phyloP scores from a whole-genome alignment of 2,329 filamentous ascomycete genomes.

The Penicillium freii region DNA sequence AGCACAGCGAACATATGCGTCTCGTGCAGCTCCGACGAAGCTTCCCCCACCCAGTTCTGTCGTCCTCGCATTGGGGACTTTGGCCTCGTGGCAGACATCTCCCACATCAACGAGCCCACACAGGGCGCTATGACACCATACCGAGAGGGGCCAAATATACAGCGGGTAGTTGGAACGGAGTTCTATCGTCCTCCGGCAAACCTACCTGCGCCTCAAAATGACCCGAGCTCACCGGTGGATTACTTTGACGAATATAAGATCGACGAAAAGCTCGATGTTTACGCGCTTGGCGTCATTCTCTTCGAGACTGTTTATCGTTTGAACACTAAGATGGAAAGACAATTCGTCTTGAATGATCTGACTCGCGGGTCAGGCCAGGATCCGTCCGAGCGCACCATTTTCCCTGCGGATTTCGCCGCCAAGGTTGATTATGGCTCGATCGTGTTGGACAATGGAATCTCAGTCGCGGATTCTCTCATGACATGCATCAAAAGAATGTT shows the following conservation, averaged over 20 bases:
- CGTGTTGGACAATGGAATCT: slow-evolving; percentile 24
- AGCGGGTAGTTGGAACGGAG: slow-evolving; percentile 58
- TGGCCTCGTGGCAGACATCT: slow-evolving; percentile 60
- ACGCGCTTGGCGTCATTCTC: slow-evolving; percentile 60
- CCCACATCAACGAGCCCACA: slow-evolving; percentile 35
- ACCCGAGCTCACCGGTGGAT: background rate
- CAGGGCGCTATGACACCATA: slow-evolving; percentile 22
- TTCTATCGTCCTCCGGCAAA: slow-evolving; percentile 57
- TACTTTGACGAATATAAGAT: slow-evolving; percentile 28
- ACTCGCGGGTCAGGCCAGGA: slow-evolving; percentile 28
- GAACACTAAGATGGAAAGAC: slow-evolving; percentile 50
- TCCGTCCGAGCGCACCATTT: slow-evolving; percentile 17
- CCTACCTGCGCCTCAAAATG: slow-evolving; percentile 6
- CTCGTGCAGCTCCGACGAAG: slow-evolving; percentile 41
- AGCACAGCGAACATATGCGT: slow-evolving; percentile 49
- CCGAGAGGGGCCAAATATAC: slow-evolving; percentile 23
- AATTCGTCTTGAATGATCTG: slow-evolving; percentile 43
- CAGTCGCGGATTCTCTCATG: slow-evolving; percentile 35
- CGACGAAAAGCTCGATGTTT: slow-evolving; percentile 60
- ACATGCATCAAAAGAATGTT: slow-evolving; percentile 45
- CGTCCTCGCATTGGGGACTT: slow-evolving; percentile 67
- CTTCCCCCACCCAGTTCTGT: slow-evolving; percentile 42
- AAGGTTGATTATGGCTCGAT: slow-evolving; percentile 38
- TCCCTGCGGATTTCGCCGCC: slow-evolving; percentile 40
- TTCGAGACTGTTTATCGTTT: slow-evolving; percentile 62